phyloP scores from a whole-genome alignment of 176 grass and related monocot genomes.

The Cocos nucifera region DNA sequence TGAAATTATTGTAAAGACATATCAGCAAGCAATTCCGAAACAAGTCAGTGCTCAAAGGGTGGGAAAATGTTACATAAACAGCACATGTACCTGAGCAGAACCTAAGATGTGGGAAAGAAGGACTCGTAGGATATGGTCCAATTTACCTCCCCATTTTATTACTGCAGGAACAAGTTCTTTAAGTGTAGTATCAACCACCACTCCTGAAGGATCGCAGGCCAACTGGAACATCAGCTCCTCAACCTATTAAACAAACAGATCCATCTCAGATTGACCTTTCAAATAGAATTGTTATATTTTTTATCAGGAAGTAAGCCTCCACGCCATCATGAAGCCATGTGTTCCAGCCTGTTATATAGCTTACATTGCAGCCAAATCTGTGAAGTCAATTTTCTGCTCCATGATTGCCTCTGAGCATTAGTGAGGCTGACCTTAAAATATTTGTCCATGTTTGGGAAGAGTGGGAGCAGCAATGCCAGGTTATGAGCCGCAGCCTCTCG shows the following conservation, averaged over 20 bases:
- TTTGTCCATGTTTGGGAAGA: conserved; percentile 88
- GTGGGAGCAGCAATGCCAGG: conserved; percentile 71
- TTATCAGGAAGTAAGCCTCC: conserved; percentile 11
- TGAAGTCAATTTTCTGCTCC: conserved; percentile 35
- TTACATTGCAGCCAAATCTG: conserved; percentile 39
- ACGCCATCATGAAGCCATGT: conserved; percentile 17
- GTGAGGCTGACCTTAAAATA: conserved; percentile 82
- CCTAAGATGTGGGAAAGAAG: conserved; percentile 68
- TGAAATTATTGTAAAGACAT: conserved; percentile 33
- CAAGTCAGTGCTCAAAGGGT: conserved; percentile 3
- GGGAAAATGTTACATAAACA: not conserved
- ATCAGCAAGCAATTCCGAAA: conserved; percentile 19
- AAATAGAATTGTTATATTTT: conserved; percentile 17
- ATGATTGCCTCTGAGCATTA: conserved; percentile 39
- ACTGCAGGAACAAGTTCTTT: conserved; percentile 81
- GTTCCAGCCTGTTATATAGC: conserved; percentile 20
- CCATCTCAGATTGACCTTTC: conserved; percentile 25
- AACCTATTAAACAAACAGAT: conserved; percentile 49
- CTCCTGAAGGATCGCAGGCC: conserved; percentile 76
- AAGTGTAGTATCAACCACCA: conserved; percentile 71
- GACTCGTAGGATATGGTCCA: conserved; percentile 78
- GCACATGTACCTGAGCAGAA: conserved; percentile 64
- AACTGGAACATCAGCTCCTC: conserved; percentile 97
- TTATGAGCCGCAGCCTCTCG: conserved; percentile 91
- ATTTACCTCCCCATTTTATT: conserved; percentile 89